phyloP scores from a whole-genome alignment of 805 yeast species.

The Monosporozyma siamensis region DNA sequence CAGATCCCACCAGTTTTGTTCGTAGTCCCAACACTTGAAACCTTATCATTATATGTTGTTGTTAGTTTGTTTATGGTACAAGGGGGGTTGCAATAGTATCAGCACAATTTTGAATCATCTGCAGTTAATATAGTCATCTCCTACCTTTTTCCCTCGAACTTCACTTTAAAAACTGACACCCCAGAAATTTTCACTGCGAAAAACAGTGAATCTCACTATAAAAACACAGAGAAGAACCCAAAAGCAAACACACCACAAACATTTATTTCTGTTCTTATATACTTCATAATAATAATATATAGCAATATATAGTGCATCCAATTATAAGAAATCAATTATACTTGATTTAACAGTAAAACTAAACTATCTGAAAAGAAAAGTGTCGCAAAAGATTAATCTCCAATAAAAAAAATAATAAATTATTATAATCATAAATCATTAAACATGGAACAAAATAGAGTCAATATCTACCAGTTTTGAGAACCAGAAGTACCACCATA shows the following conservation, averaged over 20 bases:
- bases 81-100: too few relatives aligned
- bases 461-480: constrained; percentile 2
- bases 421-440: background rate
- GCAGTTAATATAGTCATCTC: background rate
- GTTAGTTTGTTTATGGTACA: too few relatives aligned
- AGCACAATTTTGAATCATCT: background rate
- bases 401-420: background rate
- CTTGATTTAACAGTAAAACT: too few relatives aligned
- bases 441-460: background rate
- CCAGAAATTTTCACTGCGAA: constrained; percentile 2
- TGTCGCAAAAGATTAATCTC: too few relatives aligned
- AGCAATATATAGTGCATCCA: too few relatives aligned
- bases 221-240: too few relatives aligned
- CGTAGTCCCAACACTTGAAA: too few relatives aligned
- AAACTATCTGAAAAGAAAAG: too few relatives aligned
- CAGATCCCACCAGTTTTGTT: background rate
- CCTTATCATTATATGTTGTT: too few relatives aligned
- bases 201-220: too few relatives aligned
- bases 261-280: background rate
- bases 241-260: background rate
- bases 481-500: background rate
- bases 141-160: background rate
- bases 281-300: too few relatives aligned
- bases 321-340: too few relatives aligned
- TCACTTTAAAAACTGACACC: background rate